Conservation (phyloP, 2,329 filamentous ascomycete species). For the Fusarium keratoplasticum region DNA sequence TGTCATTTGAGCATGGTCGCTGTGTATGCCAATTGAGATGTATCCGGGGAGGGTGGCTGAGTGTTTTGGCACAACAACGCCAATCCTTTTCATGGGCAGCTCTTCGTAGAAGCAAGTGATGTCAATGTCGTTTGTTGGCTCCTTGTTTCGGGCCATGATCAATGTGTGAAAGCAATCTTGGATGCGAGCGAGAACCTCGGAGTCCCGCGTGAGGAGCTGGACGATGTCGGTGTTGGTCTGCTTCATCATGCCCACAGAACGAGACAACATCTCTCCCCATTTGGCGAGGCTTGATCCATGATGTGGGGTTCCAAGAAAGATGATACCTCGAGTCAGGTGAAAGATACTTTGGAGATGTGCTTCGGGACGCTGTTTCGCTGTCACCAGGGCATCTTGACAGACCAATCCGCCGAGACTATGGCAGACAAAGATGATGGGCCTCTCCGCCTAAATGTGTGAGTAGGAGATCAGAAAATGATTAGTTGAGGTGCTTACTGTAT, state of each 20-base stretch:
- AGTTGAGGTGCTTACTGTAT: constrained; percentile 2
- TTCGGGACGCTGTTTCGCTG: constrained; percentile 16
- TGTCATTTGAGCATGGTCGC: constrained; percentile 17
- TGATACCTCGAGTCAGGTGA: constrained; percentile 12
- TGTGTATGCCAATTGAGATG: constrained; percentile 14
- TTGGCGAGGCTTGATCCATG: constrained; percentile 26
- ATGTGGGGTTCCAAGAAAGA: constrained; percentile 35
- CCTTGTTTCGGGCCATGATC: not conserved
- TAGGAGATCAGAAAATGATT: accelerated
- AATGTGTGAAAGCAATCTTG: constrained; percentile 25
- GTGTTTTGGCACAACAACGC: constrained; percentile 22
- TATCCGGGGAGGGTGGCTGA: constrained; percentile 24
- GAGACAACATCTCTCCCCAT: constrained; percentile 20
- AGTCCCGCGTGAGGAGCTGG: constrained; percentile 6
- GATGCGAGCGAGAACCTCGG: constrained; percentile 24
- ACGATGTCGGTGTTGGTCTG: constrained; percentile 33
- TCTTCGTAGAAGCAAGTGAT: constrained; percentile 39
- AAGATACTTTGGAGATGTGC: constrained; percentile 21
- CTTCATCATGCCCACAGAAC: constrained; percentile 20
- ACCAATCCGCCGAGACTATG: constrained; percentile 33
- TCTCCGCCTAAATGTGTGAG: not conserved
- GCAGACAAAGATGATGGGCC: constrained; percentile 33
- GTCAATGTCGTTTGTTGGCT: not conserved
- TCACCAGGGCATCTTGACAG: constrained; percentile 34
- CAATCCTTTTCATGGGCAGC: constrained; percentile 14